Conservation (phyloP, 2,329 filamentous ascomycete genomes). For the Colletotrichum lindemuthianum region DNA sequence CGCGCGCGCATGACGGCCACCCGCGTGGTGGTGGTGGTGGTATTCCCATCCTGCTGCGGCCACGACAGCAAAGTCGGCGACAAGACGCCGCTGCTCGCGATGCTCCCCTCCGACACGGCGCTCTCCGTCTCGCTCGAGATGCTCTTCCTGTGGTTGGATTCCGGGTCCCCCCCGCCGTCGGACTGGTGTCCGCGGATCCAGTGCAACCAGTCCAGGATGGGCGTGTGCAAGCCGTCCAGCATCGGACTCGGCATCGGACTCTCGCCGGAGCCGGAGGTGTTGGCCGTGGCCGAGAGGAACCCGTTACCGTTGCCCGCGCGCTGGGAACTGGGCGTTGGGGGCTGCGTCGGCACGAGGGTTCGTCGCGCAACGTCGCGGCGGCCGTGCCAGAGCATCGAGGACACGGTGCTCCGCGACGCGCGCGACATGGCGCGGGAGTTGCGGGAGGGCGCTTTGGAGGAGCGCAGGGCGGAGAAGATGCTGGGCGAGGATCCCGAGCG, state of each 20-base stretch:
- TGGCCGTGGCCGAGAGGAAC: neutral
- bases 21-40: neutral
- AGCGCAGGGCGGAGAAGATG: neutral
- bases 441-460: slow-evolving; percentile 4
- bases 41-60: neutral
- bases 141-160: slow-evolving; percentile 32
- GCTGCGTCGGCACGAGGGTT: neutral
- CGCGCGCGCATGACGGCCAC: neutral
- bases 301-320: neutral
- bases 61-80: slow-evolving; percentile 21
- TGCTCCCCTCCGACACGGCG: slow-evolving; percentile 8
- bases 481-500: slow-evolving; percentile 14
- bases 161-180: slow-evolving; percentile 10
- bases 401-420: slow-evolving; percentile 25
- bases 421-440: slow-evolving; percentile 10
- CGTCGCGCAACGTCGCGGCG: slow-evolving; percentile 20
- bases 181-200: slow-evolving; percentile 29
- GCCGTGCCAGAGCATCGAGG: slow-evolving; percentile 34
- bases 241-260: neutral
- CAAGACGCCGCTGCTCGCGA: slow-evolving; percentile 30
- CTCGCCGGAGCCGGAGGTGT: neutral
- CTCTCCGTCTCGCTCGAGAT: slow-evolving; percentile 18
- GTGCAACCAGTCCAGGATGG: slow-evolving; percentile 26
- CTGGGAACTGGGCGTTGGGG: neutral
- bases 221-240: slow-evolving; percentile 14